Conservation (phyloP, 1,284 basidiomycete genomes). For the Ceratobasidium sp. region DNA sequence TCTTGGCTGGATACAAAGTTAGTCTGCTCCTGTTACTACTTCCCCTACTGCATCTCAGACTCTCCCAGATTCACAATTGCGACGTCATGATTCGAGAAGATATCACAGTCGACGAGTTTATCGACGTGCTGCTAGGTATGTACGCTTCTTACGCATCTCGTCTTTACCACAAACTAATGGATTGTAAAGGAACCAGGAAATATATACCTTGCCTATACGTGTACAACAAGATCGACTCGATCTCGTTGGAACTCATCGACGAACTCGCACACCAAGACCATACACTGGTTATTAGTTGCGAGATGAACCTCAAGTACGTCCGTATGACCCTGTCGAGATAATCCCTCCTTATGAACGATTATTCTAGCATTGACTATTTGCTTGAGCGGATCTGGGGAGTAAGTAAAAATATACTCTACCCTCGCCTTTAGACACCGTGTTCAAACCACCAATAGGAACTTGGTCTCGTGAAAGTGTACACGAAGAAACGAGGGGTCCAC, state of each 20-base stretch:
- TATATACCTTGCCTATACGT: conserved; percentile 94
- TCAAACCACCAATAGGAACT: conserved; percentile 60
- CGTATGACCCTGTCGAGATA: conserved; percentile 5
- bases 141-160: not conserved
- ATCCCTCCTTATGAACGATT: conserved; percentile 31
- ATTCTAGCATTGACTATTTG: conserved; percentile 80
- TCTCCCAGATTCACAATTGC: conserved; percentile 88
- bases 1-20: conserved; percentile 81
- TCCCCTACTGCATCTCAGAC: conserved; percentile 50
- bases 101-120: conserved; percentile 96
- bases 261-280: conserved; percentile 88
- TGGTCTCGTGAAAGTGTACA: conserved; percentile 90
- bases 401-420: conserved; percentile 22
- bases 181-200: conserved; percentile 79
- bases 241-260: conserved; percentile 90
- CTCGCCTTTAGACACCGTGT: not conserved
- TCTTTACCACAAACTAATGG: not conserved
- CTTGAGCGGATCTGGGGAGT: conserved; percentile 89
- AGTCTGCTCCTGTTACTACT: not conserved
- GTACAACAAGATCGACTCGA: conserved; percentile 94
- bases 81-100: conserved; percentile 98
- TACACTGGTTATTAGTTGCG: conserved; percentile 93
- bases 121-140: conserved; percentile 91
- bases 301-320: conserved; percentile 83
- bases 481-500: conserved; percentile 93